These are phyloP conservation scores for Cordyceps tenuipes DNA, from an alignment of 2,329 filamentous ascomycete species.

Conservation along the genomic window DNA sequence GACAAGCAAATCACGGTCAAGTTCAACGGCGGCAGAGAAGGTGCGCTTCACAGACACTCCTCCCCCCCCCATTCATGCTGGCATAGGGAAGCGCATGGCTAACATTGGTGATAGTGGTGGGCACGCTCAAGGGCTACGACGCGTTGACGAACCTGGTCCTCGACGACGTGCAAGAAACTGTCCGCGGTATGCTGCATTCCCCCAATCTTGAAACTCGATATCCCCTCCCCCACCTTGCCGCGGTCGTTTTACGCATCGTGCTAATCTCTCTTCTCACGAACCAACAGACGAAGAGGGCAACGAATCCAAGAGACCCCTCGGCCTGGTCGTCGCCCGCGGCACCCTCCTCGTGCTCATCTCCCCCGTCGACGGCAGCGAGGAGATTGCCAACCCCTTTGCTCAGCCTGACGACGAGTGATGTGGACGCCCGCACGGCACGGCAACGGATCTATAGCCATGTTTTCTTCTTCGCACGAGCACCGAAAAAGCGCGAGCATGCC, in stretches of 20 bases:
- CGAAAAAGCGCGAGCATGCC: too few relatives aligned
- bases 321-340: constrained; percentile 82
- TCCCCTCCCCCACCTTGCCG: neutral
- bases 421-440: too few relatives aligned
- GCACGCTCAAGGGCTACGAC: constrained; percentile 89
- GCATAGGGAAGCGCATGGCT: neutral
- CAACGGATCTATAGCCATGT: too few relatives aligned
- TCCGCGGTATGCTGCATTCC: constrained; percentile 58
- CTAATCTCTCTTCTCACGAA: neutral
- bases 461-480: too few relatives aligned
- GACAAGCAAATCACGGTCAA: constrained; percentile 94
- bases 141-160: constrained; percentile 97
- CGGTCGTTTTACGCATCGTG: neutral
- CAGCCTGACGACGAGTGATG: constrained; percentile 56
- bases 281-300: constrained; percentile 82
- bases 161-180: constrained; percentile 84
- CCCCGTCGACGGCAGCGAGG: constrained; percentile 87
- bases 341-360: constrained; percentile 89
- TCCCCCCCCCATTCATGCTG: too few relatives aligned
- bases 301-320: constrained; percentile 69
- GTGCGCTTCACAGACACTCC: constrained; percentile 32
- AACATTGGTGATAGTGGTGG: constrained; percentile 53
- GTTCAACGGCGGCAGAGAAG: constrained; percentile 90
- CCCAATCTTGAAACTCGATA: too few relatives aligned
- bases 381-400: constrained; percentile 89